Percentiles rank a stretch among this genome's conserved stretches.
phyloP scores from a whole-genome alignment of 1,139 yeast species.

The Magnusiomyces suaveolens region DNA sequence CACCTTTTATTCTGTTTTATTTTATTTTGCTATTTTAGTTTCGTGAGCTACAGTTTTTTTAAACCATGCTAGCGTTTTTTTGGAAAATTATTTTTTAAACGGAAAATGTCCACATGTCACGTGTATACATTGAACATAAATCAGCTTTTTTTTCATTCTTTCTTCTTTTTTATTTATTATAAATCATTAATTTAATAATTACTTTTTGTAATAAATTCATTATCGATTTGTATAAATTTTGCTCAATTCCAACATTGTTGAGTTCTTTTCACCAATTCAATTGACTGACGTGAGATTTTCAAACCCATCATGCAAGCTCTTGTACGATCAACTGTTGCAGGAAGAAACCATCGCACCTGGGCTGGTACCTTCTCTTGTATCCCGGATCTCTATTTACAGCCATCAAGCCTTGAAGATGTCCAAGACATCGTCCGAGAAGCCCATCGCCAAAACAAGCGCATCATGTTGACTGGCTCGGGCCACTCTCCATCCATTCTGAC shows the following conservation, averaged over 20 bases:
- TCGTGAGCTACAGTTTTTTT: no score
- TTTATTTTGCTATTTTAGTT: no score
- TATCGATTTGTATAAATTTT: no score
- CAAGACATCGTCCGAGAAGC: conserved; percentile 58
- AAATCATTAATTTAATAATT: neutral
- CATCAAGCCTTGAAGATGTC: conserved; percentile 54
- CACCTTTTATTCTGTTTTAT: no score
- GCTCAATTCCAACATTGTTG: no score
- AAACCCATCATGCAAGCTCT: neutral
- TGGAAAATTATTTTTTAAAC: no score
- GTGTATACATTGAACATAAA: neutral
- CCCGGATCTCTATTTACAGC: conserved; percentile 75
- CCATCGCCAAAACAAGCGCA: conserved; percentile 46
- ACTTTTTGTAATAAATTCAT: neutral
- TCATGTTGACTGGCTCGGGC: conserved; percentile 86
- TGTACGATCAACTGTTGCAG: neutral
- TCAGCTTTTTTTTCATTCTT: neutral
- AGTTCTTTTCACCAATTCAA: no score
- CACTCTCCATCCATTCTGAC: conserved; percentile 92
- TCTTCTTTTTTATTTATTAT: neutral
- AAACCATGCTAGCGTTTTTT: no score
- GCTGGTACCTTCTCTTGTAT: conserved; percentile 76
- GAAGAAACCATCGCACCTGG: conserved; percentile 58
- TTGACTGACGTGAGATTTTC: no score
- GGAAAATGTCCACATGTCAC: no score